These are phyloP conservation scores for Saccharomyces paradoxus DNA, from an alignment of 805 yeast species.

Conservation along the genomic window DNA sequence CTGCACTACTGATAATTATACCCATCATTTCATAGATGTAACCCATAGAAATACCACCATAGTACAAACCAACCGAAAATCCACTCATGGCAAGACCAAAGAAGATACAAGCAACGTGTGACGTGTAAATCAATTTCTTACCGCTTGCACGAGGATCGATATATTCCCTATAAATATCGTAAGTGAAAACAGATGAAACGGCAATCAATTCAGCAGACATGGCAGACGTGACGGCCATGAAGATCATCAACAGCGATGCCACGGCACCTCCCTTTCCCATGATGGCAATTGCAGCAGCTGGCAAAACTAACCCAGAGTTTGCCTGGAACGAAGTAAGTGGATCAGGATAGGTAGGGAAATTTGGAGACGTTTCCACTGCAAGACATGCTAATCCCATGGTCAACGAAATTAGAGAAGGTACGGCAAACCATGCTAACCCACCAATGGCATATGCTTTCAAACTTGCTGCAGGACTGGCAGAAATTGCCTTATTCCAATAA, in stretches of 20 bases:
- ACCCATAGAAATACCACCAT: constrained; percentile 81
- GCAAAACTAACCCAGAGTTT: constrained; percentile 68
- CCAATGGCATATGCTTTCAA: constrained; percentile 84
- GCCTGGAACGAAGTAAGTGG: constrained; percentile 60
- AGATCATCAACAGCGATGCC: constrained; percentile 67
- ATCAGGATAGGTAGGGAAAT: constrained; percentile 75
- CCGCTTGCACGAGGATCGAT: constrained; percentile 74
- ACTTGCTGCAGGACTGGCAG: constrained; percentile 75
- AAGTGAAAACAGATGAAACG: constrained; percentile 76
- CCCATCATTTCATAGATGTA: constrained; percentile 86
- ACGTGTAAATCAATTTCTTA: constrained; percentile 55
- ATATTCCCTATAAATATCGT: constrained; percentile 77
- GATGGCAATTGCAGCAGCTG: constrained; percentile 65
- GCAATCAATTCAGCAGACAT: constrained; percentile 87
- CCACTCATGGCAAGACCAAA: constrained; percentile 66
- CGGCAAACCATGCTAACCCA: constrained; percentile 86
- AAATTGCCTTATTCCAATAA: constrained; percentile 84
- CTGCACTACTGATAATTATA: constrained; percentile 79
- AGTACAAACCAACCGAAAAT: constrained; percentile 71
- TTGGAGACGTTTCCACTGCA: constrained; percentile 58
- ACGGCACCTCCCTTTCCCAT: constrained; percentile 87
- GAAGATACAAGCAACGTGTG: constrained; percentile 59
- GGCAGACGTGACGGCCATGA: constrained; percentile 91
- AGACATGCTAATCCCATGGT: constrained; percentile 83
- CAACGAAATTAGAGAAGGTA: constrained; percentile 75